Conservation (phyloP, 2,329 filamentous ascomycete species). For the Teratosphaeria viscida region DNA sequence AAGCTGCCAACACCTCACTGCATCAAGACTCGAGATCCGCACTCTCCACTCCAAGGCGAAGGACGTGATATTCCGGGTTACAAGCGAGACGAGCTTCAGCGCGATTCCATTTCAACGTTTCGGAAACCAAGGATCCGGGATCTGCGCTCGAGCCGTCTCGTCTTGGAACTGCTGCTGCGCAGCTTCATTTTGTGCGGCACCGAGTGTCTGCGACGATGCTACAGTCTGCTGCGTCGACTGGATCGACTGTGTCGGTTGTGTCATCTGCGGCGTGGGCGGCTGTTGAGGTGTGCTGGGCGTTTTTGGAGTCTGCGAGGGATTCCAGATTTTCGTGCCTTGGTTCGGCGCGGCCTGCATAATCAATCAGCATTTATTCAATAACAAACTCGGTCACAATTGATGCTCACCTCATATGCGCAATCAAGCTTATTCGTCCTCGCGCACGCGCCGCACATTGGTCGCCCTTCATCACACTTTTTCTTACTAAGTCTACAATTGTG, state of each 20-base stretch:
- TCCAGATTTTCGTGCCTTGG: neutral
- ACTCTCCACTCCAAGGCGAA: neutral
- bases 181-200: slow-evolving; percentile 1
- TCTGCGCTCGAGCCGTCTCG: slow-evolving; percentile 5
- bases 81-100: neutral
- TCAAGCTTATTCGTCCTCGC: slow-evolving; percentile 2
- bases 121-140: slow-evolving; percentile 20
- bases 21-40: neutral
- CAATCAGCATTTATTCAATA: neutral
- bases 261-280: neutral
- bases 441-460: slow-evolving; percentile 4
- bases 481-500: slow-evolving; percentile 6
- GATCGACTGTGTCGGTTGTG: neutral
- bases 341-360: neutral
- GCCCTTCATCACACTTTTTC: slow-evolving; percentile 8
- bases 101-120: neutral
- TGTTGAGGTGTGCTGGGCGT: neutral
- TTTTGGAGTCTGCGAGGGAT: neutral
- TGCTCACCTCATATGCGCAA: slow-evolving; percentile 2
- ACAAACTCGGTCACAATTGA: neutral
- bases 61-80: neutral
- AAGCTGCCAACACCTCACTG: neutral
- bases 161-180: neutral
- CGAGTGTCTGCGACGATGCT: neutral
- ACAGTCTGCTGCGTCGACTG: neutral